These are phyloP conservation scores for Lachancea fermentati DNA, from an alignment of 805 yeast genomes.

Conservation along the genomic window DNA sequence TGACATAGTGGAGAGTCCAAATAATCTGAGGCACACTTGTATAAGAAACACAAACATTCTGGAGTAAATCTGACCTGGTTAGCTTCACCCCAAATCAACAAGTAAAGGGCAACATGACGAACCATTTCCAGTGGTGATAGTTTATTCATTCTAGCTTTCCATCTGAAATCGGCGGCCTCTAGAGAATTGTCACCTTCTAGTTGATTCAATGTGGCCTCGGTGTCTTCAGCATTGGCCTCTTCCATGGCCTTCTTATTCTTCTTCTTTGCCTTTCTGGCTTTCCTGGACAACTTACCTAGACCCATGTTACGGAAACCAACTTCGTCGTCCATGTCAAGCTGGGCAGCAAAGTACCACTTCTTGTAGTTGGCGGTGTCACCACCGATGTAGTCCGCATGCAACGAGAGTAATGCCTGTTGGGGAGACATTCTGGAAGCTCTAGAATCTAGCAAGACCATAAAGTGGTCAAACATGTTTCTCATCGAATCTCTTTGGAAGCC, in stretches of 20 bases:
- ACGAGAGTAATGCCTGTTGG: constrained; percentile 73
- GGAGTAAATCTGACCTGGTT: constrained; percentile 91
- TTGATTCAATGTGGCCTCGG: constrained; percentile 54
- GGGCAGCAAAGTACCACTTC: constrained; percentile 87
- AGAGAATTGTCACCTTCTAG: constrained; percentile 80
- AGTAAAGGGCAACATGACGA: constrained; percentile 69
- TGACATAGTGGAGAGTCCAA: constrained; percentile 84
- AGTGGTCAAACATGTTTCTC: constrained; percentile 87
- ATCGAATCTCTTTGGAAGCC: constrained; percentile 91
- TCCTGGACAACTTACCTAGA: constrained; percentile 68
- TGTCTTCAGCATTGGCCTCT: constrained; percentile 56
- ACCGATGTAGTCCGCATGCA: constrained; percentile 85
- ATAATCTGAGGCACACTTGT: constrained; percentile 91
- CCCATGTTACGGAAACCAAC: constrained; percentile 80
- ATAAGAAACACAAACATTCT: constrained; percentile 88
- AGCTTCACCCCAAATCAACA: constrained; percentile 85
- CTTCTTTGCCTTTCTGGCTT: constrained; percentile 76
- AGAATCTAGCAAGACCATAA: constrained; percentile 78
- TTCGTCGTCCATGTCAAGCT: constrained; percentile 78
- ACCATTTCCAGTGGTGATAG: constrained; percentile 73
- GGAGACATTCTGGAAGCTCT: constrained; percentile 87
- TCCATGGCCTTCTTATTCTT: constrained; percentile 69
- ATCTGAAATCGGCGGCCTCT: constrained; percentile 75
- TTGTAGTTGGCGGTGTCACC: constrained; percentile 82
- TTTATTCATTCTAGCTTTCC: constrained; percentile 76